These are phyloP conservation scores for Diutina sp. DNA, from an alignment of 1,139 yeast species.

Conservation along the genomic window DNA sequence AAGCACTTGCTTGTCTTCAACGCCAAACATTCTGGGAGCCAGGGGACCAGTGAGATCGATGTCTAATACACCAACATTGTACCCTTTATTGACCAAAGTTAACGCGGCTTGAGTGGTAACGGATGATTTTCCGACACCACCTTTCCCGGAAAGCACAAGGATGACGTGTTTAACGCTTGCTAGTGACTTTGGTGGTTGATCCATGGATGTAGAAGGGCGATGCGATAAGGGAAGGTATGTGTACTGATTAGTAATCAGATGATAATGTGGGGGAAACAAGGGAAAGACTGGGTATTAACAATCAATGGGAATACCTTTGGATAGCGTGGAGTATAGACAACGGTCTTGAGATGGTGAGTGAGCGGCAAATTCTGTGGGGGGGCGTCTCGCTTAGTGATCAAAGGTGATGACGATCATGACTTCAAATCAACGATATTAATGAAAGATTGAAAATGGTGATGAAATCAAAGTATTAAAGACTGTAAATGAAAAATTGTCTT, in stretches of 20 bases:
- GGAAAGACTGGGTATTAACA: too few species aligned
- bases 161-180: constrained; percentile 54
- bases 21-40: constrained; percentile 90
- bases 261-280: neutral
- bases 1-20: constrained; percentile 66
- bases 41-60: constrained; percentile 97
- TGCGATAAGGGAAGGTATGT: neutral
- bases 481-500: too few species aligned
- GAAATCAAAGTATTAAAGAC: too few species aligned
- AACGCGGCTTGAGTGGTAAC: constrained; percentile 90
- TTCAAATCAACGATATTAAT: neutral
- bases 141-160: constrained; percentile 33
- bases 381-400: neutral
- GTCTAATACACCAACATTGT: constrained; percentile 82
- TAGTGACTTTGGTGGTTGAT: constrained; percentile 34
- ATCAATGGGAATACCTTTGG: too few species aligned
- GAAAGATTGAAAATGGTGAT: neutral
- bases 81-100: constrained; percentile 56
- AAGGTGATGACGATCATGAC: neutral
- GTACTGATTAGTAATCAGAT: neutral
- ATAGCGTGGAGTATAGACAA: too few species aligned
- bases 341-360: too few species aligned
- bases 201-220: neutral
- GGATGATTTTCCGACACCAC: constrained; percentile 85
- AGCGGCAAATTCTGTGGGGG: too few species aligned